Evolutionary conservation across 768 basidiomycete genomes (phyloP), one percentile per base, ranked within the genome.

Genomic region (Tulasnella sp.): DNA sequence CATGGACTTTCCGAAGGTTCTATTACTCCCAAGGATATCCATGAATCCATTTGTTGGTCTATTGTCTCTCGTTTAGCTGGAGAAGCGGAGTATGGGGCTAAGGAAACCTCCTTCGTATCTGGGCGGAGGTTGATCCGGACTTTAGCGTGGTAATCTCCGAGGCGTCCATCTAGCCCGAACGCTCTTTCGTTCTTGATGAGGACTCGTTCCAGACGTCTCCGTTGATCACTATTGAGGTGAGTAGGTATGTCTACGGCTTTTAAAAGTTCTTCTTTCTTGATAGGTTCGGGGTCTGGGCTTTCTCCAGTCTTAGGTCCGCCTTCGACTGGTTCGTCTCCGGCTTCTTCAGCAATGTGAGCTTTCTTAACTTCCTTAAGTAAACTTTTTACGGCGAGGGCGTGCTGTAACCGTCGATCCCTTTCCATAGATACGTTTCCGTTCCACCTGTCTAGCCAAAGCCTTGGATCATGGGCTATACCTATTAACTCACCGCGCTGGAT

Each of bases 1-100:
- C 86, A 89, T 0, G 87, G 88, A 79, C 88, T 88, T 1, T 81
- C 78, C 0, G 87, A 88, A 0, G 85, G 85, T 76, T 89, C 87
- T 28, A 89, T 88, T 0, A 89, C 86, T 0, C 84, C 87, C 4
- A 83, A 79, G 18, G 83, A 75, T 11, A 88, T 81, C 87, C 87
- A 88, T 80, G 79, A 54, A 9, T 85, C 82, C 69, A 85, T 82
- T 69, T 85, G 85, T 69, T 85, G 83, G 54, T 85, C 84, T 14
- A 85, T 85, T 8, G 83, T 81, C 50, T 83, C 82, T 12, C 84
- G 28, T 50, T 84, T 85, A 0, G 82, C 82, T 0, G 84, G 85
- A 0, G 85, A 86, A 0, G 82, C 76, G 0, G 77, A 11, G 75
- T 85, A 86, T 75, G 83, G 83, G 1, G 84, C 85, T 6, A 84